Conservation (phyloP, 164 flowering plant species). For the Vitis labrusca region DNA sequence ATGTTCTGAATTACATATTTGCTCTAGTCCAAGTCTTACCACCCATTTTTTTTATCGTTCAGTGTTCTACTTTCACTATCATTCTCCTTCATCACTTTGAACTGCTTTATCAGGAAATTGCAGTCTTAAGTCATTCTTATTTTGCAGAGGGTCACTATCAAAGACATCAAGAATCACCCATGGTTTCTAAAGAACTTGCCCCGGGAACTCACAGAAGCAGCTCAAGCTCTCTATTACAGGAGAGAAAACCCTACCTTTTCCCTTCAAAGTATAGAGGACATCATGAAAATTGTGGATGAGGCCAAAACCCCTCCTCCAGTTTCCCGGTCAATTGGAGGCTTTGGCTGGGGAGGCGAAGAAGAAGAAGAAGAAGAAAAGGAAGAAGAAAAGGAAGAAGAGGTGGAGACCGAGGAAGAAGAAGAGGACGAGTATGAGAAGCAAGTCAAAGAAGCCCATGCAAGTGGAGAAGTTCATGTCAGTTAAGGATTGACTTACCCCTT, state of each 20-base stretch:
- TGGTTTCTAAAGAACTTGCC: slow-evolving; percentile 85
- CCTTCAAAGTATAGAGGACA: slow-evolving; percentile 61
- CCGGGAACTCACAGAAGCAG: slow-evolving; percentile 60
- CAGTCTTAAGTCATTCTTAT: neutral
- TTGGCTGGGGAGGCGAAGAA: slow-evolving; percentile 56
- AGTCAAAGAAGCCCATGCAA: slow-evolving; percentile 59
- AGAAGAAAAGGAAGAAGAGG: slow-evolving; percentile 11
- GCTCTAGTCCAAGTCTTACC: too few relatives aligned
- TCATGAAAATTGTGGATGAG: slow-evolving; percentile 75
- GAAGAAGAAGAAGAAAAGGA: slow-evolving; percentile 38
- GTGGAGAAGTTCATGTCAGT: slow-evolving; percentile 52
- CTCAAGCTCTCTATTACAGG: slow-evolving; percentile 56
- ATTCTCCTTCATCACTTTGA: too few relatives aligned
- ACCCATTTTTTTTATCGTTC: too few relatives aligned
- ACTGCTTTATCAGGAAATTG: neutral
- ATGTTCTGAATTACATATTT: too few relatives aligned
- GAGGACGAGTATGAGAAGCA: slow-evolving; percentile 66
- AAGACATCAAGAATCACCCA: slow-evolving; percentile 72
- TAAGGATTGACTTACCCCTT: slow-evolving; percentile 4
- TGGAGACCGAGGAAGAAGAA: slow-evolving; percentile 39
- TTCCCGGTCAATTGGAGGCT: slow-evolving; percentile 47
- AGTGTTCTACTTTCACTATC: too few relatives aligned
- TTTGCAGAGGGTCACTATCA: slow-evolving; percentile 60
- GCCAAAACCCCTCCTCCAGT: slow-evolving; percentile 60
- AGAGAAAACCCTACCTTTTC: slow-evolving; percentile 56